Evolutionary conservation across 164 flowering plant genomes (phyloP), one percentile per base, ranked within the genome.

Genomic region (Euptelea pleiosperma): DNA sequence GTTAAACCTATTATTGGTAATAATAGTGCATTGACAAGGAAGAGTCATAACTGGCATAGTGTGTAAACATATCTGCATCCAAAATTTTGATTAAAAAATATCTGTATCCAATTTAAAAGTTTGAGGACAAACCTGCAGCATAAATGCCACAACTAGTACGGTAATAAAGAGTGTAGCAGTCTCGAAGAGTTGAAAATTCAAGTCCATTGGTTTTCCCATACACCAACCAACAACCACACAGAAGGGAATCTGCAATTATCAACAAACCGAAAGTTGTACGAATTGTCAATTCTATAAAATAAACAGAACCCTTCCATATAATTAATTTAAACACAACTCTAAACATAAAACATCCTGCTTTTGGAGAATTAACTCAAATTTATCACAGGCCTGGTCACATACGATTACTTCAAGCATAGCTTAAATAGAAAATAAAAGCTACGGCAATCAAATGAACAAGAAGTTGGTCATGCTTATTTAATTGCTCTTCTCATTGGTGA

Each of bases 191-290:
- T 82, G 87, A 60, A 84, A 84, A 61, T 84, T 84, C 77, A 84
- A 72, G 71, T 84, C 87, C 90, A 84, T 82, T 14, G 68, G 78
- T 57, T 68, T 42, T 36, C 87, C 84, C 83, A 82, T 78, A 50
- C 68, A 35, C 90, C 90, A 84, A 50, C 91, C 91, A 57, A 82
- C 78, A 52, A 84, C 80, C 48, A 84, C 91, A 71, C 91, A 84
- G 62, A 84, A 84, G 31, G 91, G 91, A 52, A 84, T 84, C 91
- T 84, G 81, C 78, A 80, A 43, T 49, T 29, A 57, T 35, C 41
- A 59, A 46, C 22, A 56, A 6, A 44, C 50, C 43, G 40, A 22
- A 4, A 29, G 24, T 33, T 4, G 16, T 12, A 42, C 3, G 24
- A 8, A 3, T 9, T 25, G 22, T n/a, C n/a, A 46, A 12, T 22